Evolutionary conservation across 225 moss, liverwort and hornwort species (phyloP), one percentile per base, ranked within the genome.

Genomic region (Thuidium tamariscinum): DNA sequence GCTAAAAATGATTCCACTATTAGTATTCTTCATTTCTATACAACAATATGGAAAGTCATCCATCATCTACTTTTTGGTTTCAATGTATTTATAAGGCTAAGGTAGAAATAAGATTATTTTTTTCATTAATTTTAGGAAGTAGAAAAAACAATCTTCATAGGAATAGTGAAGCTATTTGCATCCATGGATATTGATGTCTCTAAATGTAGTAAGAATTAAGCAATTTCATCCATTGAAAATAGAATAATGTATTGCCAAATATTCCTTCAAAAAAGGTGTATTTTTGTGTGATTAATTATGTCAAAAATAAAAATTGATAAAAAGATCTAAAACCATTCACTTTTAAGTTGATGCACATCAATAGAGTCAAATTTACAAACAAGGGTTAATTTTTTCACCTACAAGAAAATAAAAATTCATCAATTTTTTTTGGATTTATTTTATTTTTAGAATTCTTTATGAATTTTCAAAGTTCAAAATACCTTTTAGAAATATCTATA

Each of bases 371-470:
- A 34, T 9, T 63, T 32, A 32, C 32, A 62, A 15, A 7, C 16
- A 30, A 4, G 7, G 16, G 2, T 2, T 34, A 17, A 17, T 34
- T 34, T 63, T 64, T 57, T 64, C 27, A 34, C 64, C 11, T 20
- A 10, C 11, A 11, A n/a, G 10, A 1, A 65, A 65, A 5, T 20
- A 0, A 19, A 63, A n/a, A n/a, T 65, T 65, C 1, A 9, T 65
- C n/a, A n/a, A 20, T 65, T n/a, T 20, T 18, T 0, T 18, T 3
- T 20, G 5, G n/a, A 17, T 17, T 4, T 0, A 2, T 18, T 34
- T 48, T 48, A 48, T 48, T 2, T 17, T 18, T 3, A 5, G 19
- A 44, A 3, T 4, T 66, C 11, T 66, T 36, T 11, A 3, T 13
- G 7, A 67, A 22, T 22, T 67, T 67, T 22, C 4, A 67, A 23